Base-by-base conservation (phyloP, 345 rosid genomes). In the Camelina neglecta region DNA sequence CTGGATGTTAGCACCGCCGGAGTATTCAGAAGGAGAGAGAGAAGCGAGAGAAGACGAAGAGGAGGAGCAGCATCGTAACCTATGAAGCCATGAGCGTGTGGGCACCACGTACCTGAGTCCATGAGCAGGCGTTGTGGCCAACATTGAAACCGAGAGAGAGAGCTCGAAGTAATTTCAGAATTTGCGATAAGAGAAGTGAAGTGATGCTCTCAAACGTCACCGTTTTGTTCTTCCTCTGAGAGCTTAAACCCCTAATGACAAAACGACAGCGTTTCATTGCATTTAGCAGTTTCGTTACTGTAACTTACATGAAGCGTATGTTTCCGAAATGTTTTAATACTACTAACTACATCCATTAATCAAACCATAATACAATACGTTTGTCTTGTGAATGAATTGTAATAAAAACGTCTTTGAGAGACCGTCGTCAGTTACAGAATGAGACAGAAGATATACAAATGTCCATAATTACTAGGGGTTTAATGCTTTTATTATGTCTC, bases 111-210 rank as follows among this genome's bases (percentile, higher is more conserved):
- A 84, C 68, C 82, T 78, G 58, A 87, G 60, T 31, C 84, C 65
- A 49, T 78, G 75, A 61, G 67, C 77, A 47, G 83, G 81, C 74
- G 84, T 71, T 38, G 81, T 74, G 39, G 89, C 78, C 67, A 83
- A 76, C 76, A 71, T 60, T 67, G 42, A 44, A 51, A 11, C 41
- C 10, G 63, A 29, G 68, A 18, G 18, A 7, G 63, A 29, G 23
- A 26, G 67, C 75, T 41, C 9, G 16, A 35, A 35, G 16, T 36
- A 29, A 8, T 45, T 33, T 45, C 57, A 33, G 71, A 55, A 7
- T 41, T 39, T 60, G 73, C 20, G 79, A 69, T 68, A 31, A 68
- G 69, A 38, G 7, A 8, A 8, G 35, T 21, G 23, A 21, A 21
- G 23, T 1, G 23, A 21, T 21, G 23, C 1, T 7, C 1, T 1